These are phyloP conservation scores for Colletotrichum ledebouriae DNA, from an alignment of 2,329 filamentous ascomycete species.

Conservation along the genomic window DNA sequence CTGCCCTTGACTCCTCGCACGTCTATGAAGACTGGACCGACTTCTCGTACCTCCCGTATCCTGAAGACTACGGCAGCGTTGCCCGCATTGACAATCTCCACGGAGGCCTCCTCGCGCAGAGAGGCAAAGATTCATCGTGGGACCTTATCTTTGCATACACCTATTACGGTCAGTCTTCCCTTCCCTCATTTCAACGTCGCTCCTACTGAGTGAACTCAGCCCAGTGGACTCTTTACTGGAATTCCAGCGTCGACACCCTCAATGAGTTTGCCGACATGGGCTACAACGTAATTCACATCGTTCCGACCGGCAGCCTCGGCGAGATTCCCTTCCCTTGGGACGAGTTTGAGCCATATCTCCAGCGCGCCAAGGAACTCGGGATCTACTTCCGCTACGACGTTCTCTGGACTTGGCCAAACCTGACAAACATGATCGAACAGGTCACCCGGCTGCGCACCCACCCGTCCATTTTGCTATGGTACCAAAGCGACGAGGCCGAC, in stretches of 20 bases:
- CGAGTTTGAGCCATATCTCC: conserved; percentile 36
- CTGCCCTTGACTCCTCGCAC: conserved; percentile 31
- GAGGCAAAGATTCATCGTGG: conserved; percentile 51
- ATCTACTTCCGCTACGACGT: conserved; percentile 45
- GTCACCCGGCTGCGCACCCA: conserved; percentile 34
- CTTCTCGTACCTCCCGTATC: conserved; percentile 57
- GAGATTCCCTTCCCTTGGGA: conserved; percentile 38
- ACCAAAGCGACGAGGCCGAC: conserved; percentile 41
- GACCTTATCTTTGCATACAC: conserved; percentile 50
- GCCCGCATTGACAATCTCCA: conserved; percentile 61
- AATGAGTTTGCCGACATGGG: conserved; percentile 53
- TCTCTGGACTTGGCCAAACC: conserved; percentile 36
- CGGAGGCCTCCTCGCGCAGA: conserved; percentile 52
- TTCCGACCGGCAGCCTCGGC: conserved; percentile 35
- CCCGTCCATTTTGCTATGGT: conserved; percentile 37
- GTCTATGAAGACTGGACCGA: conserved; percentile 48
- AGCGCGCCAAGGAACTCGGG: conserved; percentile 55
- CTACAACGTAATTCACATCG: conserved; percentile 56
- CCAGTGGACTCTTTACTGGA: conserved; percentile 58
- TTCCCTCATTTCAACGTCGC: accelerated
- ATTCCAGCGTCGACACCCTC: conserved; percentile 52
- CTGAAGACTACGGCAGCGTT: conserved; percentile 55
- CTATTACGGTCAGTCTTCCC: conserved; percentile 63
- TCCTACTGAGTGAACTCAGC: conserved; percentile 45
- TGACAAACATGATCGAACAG: conserved; percentile 35